phyloP scores from a whole-genome alignment of 805 yeast species.

The Metschnikowia chrysomelidarum region DNA sequence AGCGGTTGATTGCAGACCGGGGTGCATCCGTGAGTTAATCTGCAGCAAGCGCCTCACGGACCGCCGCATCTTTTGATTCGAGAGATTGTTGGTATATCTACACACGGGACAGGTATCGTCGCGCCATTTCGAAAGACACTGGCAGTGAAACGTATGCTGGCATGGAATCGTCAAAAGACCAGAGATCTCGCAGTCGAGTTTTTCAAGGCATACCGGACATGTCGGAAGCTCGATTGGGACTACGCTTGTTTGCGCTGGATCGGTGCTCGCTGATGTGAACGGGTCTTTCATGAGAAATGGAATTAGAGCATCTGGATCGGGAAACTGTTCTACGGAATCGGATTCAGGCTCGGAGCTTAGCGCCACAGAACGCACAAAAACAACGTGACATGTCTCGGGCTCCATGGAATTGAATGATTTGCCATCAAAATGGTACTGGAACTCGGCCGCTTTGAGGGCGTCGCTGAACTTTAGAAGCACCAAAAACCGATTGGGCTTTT shows the following conservation, averaged over 20 bases:
- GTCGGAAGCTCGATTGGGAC: constrained; percentile 69
- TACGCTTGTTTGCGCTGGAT: not conserved
- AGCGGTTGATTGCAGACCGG: constrained; percentile 5
- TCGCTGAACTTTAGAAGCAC: constrained; percentile 73
- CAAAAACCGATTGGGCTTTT: constrained; percentile 66
- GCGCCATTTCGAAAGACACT: constrained; percentile 82
- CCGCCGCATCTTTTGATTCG: constrained; percentile 35
- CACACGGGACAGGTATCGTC: constrained; percentile 93
- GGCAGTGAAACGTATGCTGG: constrained; percentile 91
- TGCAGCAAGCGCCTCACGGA: constrained; percentile 35
- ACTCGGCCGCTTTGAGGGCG: constrained; percentile 53
- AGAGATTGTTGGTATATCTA: constrained; percentile 58
- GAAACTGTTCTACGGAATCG: constrained; percentile 10
- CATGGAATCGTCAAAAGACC: constrained; percentile 88
- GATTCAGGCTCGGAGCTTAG: constrained; percentile 24
- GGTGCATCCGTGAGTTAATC: constrained; percentile 21
- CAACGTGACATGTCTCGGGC: constrained; percentile 79
- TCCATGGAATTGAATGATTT: constrained; percentile 81
- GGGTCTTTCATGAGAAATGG: constrained; percentile 77
- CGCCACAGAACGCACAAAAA: constrained; percentile 61
- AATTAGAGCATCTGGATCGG: constrained; percentile 32
- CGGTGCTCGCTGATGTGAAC: constrained; percentile 43
- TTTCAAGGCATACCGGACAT: constrained; percentile 88
- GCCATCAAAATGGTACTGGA: constrained; percentile 68
- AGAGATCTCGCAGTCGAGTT: constrained; percentile 77